Evolutionary conservation across 2,329 filamentous ascomycete genomes (phyloP).

Genomic region (Moelleriella libera): DNA sequence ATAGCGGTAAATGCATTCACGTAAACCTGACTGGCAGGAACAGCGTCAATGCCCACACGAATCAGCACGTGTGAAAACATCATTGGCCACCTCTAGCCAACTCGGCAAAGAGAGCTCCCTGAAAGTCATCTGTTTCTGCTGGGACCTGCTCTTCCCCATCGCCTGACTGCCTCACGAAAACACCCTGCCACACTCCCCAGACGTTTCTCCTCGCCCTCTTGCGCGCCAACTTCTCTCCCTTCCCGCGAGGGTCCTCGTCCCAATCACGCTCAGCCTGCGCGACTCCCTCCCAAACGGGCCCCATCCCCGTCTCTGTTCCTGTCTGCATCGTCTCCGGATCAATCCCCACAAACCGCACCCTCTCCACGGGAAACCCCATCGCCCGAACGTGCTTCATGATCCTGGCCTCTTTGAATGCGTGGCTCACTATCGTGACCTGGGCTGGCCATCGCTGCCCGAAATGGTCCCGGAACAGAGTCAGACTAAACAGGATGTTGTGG

Average conservation of each 20-base stretch:
- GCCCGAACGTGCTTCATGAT: conserved; percentile 49
- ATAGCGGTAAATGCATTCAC: too few relatives aligned
- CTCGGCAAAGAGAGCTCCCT: too few relatives aligned
- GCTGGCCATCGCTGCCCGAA: conserved; percentile 34
- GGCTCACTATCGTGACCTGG: conserved; percentile 49
- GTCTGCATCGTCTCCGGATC: too few relatives aligned
- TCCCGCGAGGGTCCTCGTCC: conserved; percentile 37
- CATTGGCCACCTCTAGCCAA: too few relatives aligned
- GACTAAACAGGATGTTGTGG: conserved; percentile 68
- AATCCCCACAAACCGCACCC: conserved; percentile 45
- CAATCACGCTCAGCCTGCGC: conserved; percentile 30
- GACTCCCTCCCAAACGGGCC: conserved; percentile 23
- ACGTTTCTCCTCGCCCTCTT: conserved; percentile 37
- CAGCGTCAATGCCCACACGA: too few relatives aligned
- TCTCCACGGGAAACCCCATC: conserved; percentile 32
- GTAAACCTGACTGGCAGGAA: too few relatives aligned
- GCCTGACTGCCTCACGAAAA: conserved; percentile 24
- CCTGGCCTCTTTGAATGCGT: conserved; percentile 52
- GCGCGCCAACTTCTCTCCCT: conserved; percentile 24
- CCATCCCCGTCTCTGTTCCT: conserved; percentile 18
- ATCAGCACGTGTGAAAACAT: too few relatives aligned
- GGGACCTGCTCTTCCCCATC: not conserved
- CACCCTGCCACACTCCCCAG: conserved; percentile 27
- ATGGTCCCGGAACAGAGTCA: conserved; percentile 33
- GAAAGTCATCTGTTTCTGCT: too few relatives aligned